A percentile compares a stretch with the other conserved stretches of the same genome.
Conservation (phyloP, 139 green algal species). For the Chlamydomonas eustigma region DNA sequence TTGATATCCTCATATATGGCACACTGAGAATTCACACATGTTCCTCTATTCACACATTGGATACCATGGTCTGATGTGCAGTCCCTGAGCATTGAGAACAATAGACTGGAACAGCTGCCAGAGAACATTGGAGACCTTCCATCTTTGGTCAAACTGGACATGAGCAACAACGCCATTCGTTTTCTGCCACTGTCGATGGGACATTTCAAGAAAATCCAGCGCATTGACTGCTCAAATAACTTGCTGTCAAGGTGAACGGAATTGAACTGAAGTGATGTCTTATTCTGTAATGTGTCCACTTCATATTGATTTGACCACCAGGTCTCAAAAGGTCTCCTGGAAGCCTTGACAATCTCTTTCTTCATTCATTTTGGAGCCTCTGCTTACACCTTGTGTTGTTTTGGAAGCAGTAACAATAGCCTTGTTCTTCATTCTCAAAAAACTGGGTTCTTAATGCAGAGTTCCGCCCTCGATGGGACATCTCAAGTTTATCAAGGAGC, state of each 20-base stretch:
- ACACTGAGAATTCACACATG: no score
- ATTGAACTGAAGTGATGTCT: no score
- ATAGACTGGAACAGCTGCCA: conserved; percentile 68
- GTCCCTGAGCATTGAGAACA: conserved; percentile 69
- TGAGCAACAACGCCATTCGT: conserved; percentile 72
- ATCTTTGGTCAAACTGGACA: conserved; percentile 65
- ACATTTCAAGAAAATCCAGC: conserved; percentile 61
- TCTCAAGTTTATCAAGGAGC: conserved; percentile 71
- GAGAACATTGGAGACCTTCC: conserved; percentile 64
- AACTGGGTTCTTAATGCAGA: no score
- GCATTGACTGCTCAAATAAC: conserved; percentile 71
- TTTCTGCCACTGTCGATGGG: conserved; percentile 64
- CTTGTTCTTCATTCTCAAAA: no score
- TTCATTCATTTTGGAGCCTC: no score
- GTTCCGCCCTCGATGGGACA: conserved; percentile 72
- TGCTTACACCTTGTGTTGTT: no score
- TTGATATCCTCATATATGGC: no score
- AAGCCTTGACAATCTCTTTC: no score
- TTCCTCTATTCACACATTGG: neutral
- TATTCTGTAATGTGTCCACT: no score
- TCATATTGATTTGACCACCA: no score
- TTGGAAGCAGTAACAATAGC: no score
- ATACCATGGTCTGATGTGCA: conserved; percentile 15
- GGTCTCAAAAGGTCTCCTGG: no score
- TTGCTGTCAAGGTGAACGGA: conserved; percentile 34